These are phyloP conservation scores for Exserohilum turcica DNA, from an alignment of 2,329 filamentous ascomycete genomes.

Conservation along the genomic window DNA sequence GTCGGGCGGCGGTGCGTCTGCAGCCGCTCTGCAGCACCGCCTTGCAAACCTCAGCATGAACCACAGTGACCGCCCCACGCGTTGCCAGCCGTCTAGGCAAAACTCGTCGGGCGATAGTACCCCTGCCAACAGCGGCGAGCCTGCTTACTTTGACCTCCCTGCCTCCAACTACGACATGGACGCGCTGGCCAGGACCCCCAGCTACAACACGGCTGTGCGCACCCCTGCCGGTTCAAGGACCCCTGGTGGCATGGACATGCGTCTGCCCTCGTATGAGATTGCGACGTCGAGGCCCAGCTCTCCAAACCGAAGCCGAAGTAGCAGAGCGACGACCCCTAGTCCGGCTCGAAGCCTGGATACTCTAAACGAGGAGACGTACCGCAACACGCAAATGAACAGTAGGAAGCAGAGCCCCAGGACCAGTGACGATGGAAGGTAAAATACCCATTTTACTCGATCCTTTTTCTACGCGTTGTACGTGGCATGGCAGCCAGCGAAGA, in stretches of 20 bases:
- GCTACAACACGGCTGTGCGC: slow-evolving; percentile 57
- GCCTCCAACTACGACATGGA: slow-evolving; percentile 49
- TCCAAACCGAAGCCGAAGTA: slow-evolving; percentile 40
- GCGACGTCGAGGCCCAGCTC: slow-evolving; percentile 52
- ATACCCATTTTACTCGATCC: slow-evolving; percentile 15
- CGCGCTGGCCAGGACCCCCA: slow-evolving; percentile 55
- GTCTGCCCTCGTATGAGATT: slow-evolving; percentile 53
- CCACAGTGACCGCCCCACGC: slow-evolving; percentile 41
- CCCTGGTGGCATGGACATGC: slow-evolving; percentile 45
- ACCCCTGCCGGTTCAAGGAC: slow-evolving; percentile 50
- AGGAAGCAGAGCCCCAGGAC: slow-evolving; percentile 31
- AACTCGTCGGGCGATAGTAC: slow-evolving; percentile 47
- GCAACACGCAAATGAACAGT: slow-evolving; percentile 46
- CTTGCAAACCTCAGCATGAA: slow-evolving; percentile 57
- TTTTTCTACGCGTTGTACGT: neutral
- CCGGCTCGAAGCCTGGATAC: slow-evolving; percentile 43
- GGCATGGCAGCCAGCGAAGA: slow-evolving; percentile 1
- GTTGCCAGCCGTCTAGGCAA: slow-evolving; percentile 31
- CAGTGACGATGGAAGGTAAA: slow-evolving; percentile 36
- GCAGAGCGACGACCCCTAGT: slow-evolving; percentile 41
- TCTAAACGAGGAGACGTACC: slow-evolving; percentile 44
- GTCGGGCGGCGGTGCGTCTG: slow-evolving; percentile 53
- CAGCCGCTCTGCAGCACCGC: slow-evolving; percentile 72
- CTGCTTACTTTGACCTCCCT: slow-evolving; percentile 30
- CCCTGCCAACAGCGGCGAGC: slow-evolving; percentile 34